Conservation (phyloP, 768 basidiomycete genomes). For the Suillus subalutaceus region DNA sequence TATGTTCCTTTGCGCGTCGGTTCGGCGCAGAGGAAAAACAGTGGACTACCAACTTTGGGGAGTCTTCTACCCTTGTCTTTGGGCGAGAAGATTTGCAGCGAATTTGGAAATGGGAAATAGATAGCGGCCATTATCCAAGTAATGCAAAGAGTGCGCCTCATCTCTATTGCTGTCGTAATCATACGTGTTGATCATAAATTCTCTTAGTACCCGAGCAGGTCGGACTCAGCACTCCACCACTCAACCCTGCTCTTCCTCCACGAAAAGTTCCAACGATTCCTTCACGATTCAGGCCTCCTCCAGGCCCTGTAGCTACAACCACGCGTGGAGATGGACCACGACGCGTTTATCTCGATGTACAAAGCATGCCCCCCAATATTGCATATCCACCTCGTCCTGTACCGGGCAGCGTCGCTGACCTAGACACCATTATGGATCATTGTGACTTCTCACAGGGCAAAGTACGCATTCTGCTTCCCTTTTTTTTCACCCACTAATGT, state of each 20-base stretch:
- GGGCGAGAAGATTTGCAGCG: conserved; percentile 78
- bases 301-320: conserved; percentile 50
- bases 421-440: conserved; percentile 89
- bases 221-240: conserved; percentile 53
- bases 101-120: conserved; percentile 96
- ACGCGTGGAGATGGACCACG: conserved; percentile 77
- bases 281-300: conserved; percentile 48
- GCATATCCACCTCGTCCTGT: conserved; percentile 89
- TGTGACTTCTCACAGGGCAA: conserved; percentile 88
- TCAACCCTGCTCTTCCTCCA: conserved; percentile 78
- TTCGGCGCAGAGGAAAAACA: conserved; percentile 64
- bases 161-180: conserved; percentile 1
- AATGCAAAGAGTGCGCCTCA: conserved; percentile 64
- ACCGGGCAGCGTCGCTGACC: conserved; percentile 82
- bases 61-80: conserved; percentile 75
- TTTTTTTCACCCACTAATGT: conserved; percentile 7
- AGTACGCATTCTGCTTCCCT: conserved; percentile 39
- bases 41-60: conserved; percentile 62
- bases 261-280: conserved; percentile 48
- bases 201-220: conserved; percentile 71
- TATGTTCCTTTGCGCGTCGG: conserved; percentile 63
- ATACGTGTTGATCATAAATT: conserved; percentile 7
- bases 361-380: conserved; percentile 58
- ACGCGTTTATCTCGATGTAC: conserved; percentile 77
- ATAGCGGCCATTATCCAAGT: conserved; percentile 93